Conservation (phyloP, 306 rosid species). For the Echinosophora koreensis region DNA sequence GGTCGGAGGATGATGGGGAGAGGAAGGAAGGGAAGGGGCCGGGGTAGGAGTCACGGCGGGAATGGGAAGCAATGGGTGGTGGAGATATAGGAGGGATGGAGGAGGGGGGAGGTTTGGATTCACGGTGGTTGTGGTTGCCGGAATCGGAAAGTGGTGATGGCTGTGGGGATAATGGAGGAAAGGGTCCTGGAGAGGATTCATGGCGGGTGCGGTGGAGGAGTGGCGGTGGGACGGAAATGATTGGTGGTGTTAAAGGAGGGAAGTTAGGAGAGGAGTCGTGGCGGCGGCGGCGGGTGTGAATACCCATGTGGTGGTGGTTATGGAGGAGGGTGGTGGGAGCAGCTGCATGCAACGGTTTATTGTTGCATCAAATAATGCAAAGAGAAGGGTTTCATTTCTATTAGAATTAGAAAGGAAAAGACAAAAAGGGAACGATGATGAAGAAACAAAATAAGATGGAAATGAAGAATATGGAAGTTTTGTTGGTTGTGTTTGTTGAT, state of each 20-base stretch:
- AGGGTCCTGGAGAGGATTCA: slow-evolving; percentile 50
- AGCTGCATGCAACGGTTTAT: neutral
- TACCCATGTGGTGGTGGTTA: slow-evolving; percentile 29
- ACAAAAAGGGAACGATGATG: neutral
- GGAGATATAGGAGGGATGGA: slow-evolving; percentile 23
- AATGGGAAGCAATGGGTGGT: neutral
- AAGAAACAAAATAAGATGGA: no score
- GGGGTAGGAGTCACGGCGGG: slow-evolving; percentile 48
- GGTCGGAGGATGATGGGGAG: slow-evolving; percentile 9
- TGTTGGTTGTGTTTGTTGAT: slow-evolving; percentile 19
- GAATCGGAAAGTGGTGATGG: neutral
- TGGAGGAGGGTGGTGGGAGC: neutral
- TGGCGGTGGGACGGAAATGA: slow-evolving; percentile 18
- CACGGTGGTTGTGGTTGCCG: slow-evolving; percentile 23
- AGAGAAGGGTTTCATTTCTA: slow-evolving; percentile 12
- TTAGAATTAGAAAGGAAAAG: slow-evolving; percentile 1
- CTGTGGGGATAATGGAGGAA: slow-evolving; percentile 37
- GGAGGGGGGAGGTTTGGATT: slow-evolving; percentile 26
- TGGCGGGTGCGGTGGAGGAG: slow-evolving; percentile 55
- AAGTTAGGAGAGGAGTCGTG: slow-evolving; percentile 26
- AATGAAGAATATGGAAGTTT: neutral
- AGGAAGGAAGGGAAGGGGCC: slow-evolving; percentile 45
- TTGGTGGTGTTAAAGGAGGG: slow-evolving; percentile 32
- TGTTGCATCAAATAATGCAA: slow-evolving; percentile 38
- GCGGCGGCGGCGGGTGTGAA: slow-evolving; percentile 37